These are phyloP conservation scores for Penicillium sp. DNA, from an alignment of 2,329 filamentous ascomycete genomes.

Conservation along the genomic window DNA sequence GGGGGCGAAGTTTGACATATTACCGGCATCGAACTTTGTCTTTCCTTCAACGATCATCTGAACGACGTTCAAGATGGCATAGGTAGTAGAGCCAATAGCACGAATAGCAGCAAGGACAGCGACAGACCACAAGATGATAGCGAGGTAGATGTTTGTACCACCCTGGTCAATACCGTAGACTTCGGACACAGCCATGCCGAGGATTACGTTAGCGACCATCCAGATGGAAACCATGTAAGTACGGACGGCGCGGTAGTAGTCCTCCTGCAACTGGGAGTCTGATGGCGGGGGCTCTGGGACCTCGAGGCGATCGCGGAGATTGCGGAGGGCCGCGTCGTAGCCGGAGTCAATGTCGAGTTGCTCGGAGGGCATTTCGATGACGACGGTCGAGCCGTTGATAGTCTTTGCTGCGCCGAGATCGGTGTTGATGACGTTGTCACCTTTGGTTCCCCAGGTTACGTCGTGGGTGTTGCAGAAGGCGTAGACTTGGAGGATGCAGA, in stretches of 20 bases:
- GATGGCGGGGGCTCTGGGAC: conserved; percentile 62
- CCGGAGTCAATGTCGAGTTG: conserved; percentile 97
- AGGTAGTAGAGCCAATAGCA: conserved; percentile 75
- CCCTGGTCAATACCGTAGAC: conserved; percentile 71
- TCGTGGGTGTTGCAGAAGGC: conserved; percentile 99
- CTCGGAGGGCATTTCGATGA: conserved; percentile 95
- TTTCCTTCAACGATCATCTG: conserved; percentile 85
- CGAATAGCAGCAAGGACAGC: conserved; percentile 84
- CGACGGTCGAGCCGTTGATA: conserved; percentile 74
- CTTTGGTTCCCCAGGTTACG: conserved; percentile 98
- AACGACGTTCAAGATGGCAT: conserved; percentile 77
- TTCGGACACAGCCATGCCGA: conserved; percentile 91
- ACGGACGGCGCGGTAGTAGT: conserved; percentile 95
- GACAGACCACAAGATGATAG: conserved; percentile 90
- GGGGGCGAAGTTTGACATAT: conserved; percentile 30
- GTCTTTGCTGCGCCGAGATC: conserved; percentile 85
- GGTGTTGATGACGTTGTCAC: conserved; percentile 90
- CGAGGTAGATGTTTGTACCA: conserved; percentile 82
- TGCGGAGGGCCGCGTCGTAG: conserved; percentile 94
- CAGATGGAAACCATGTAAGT: conserved; percentile 97
- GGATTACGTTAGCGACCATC: conserved; percentile 87
- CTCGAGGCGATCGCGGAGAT: conserved; percentile 88
- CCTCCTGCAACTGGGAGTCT: conserved; percentile 87
- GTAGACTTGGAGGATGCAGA: conserved; percentile 96
- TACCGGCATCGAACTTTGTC: conserved; percentile 55